phyloP scores from a whole-genome alignment of 352 stramenopile species.

The Aphanomyces cochlioides region DNA sequence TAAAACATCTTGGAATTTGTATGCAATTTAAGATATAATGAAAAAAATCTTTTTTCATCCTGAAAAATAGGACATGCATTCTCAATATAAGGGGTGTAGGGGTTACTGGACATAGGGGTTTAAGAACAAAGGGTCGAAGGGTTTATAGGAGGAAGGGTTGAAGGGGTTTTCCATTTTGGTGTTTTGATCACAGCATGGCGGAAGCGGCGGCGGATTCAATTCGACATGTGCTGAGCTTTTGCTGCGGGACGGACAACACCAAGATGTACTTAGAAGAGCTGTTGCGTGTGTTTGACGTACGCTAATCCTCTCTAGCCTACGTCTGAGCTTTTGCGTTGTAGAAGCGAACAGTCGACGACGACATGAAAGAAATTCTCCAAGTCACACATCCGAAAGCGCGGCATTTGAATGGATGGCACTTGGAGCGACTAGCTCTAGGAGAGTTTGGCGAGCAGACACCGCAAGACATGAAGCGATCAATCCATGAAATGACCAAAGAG shows the following conservation, averaged over 20 bases:
- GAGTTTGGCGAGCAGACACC: slow-evolving; percentile 27
- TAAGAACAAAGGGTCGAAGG: no score
- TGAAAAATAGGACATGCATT: background rate
- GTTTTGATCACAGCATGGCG: background rate
- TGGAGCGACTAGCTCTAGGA: slow-evolving; percentile 22
- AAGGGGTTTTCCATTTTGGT: background rate
- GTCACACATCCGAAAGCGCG: slow-evolving; percentile 29
- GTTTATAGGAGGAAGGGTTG: no score
- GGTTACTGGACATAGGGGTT: no score
- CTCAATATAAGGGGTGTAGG: no score
- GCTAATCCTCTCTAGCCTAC: no score
- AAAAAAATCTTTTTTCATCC: slow-evolving; percentile 6
- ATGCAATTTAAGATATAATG: slow-evolving; percentile 16
- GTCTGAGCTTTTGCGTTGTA: background rate
- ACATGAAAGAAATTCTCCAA: slow-evolving; percentile 28
- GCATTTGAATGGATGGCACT: slow-evolving; percentile 28
- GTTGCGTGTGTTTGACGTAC: slow-evolving; percentile 29
- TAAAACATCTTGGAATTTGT: slow-evolving; percentile 11
- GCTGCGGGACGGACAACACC: slow-evolving; percentile 16
- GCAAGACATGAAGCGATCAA: slow-evolving; percentile 20
- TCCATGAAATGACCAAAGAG: slow-evolving; percentile 22
- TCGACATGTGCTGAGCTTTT: slow-evolving; percentile 17
- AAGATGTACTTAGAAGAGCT: slow-evolving; percentile 28
- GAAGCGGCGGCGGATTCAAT: slow-evolving; percentile 7
- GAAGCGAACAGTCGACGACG: slow-evolving; percentile 27